These are phyloP conservation scores for Phytopythium vexans DNA, from an alignment of 352 stramenopile genomes.

Conservation along the genomic window DNA sequence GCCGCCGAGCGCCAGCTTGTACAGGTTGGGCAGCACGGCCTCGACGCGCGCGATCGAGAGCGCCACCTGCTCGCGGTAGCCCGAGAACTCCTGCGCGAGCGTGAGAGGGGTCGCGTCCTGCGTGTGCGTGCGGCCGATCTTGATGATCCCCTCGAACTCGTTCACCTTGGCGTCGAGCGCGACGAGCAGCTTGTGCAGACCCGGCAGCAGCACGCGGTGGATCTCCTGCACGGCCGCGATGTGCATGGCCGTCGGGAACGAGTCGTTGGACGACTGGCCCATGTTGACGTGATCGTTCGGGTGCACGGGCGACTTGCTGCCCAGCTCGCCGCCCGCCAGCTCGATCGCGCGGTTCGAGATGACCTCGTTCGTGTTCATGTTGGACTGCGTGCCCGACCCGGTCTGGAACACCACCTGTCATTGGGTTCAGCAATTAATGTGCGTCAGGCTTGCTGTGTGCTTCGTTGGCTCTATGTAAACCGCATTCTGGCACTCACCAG, in stretches of 20 bases:
- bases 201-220: constrained; percentile 61
- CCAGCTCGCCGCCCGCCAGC: constrained; percentile 38
- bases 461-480: no score
- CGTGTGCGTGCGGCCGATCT: constrained; percentile 96
- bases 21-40: constrained; percentile 77
- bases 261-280: constrained; percentile 96
- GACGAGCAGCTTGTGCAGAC: constrained; percentile 76
- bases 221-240: constrained; percentile 92
- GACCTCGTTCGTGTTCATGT: constrained; percentile 81
- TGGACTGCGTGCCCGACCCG: constrained; percentile 68
- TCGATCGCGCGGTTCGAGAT: constrained; percentile 76
- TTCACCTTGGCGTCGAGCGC: constrained; percentile 84
- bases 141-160: constrained; percentile 95
- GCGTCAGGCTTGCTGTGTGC: no score
- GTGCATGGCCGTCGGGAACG: constrained; percentile 97
- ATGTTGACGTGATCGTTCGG: constrained; percentile 98
- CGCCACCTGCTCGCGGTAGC: constrained; percentile 91
- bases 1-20: constrained; percentile 92
- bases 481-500: no score
- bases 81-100: constrained; percentile 97
- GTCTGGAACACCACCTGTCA: constrained; percentile 78
- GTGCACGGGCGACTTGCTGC: constrained; percentile 77
- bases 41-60: constrained; percentile 90
- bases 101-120: constrained; percentile 95
- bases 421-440: no score